Base-by-base conservation (phyloP, 345 rosid genomes). In the Stellera chamaejasme region DNA sequence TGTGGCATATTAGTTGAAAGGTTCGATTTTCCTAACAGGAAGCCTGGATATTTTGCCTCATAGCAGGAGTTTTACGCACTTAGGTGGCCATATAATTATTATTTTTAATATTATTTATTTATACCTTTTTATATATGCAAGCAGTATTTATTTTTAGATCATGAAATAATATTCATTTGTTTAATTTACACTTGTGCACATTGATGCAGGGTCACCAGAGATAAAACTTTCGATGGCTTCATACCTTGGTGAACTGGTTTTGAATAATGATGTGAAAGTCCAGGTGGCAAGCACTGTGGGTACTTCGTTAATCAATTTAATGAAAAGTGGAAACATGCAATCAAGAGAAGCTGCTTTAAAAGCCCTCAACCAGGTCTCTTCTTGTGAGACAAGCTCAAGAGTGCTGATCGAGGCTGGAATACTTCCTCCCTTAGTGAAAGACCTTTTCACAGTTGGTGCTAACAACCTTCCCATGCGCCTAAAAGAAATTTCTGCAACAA, bases 401-500 rank as follows among this genome's bases (percentile, higher is more conserved):
- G 86, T 93, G 64, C 75, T 93, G 64, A 81, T 93, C 58, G 78
- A 74, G 46, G 68, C 80, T 15, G 97, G 96, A 25, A 89, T 93
- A 62, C 93, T 93, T 52, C 95, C 91, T 28, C 96, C 96, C 27
- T 93, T 93, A 63, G 85, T 88, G 43, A 80, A 75, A 65, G 94
- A 93, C 65, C 79, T 93, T 63, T 86, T 93, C 56, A 79, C 76
- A 2, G 90, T 83, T 11, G 96, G 93, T 2, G 59, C 85, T 32
- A 84, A 80, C 64, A 90, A 79, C 44, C 89, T 86, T 51, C 91
- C 99, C 1, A 88, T 82, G 85, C 82, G 88, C 32, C 75, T 93
- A 32, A 93, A 93, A 72, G 96, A 93, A 75, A 80, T 93, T 16
- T 64, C 99, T 0, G 99, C 99, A 27, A 93, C 95, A 45, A 89